These are phyloP conservation scores for Neurospora terricola DNA, from an alignment of 495 filamentous ascomycete genomes.

Conservation along the genomic window DNA sequence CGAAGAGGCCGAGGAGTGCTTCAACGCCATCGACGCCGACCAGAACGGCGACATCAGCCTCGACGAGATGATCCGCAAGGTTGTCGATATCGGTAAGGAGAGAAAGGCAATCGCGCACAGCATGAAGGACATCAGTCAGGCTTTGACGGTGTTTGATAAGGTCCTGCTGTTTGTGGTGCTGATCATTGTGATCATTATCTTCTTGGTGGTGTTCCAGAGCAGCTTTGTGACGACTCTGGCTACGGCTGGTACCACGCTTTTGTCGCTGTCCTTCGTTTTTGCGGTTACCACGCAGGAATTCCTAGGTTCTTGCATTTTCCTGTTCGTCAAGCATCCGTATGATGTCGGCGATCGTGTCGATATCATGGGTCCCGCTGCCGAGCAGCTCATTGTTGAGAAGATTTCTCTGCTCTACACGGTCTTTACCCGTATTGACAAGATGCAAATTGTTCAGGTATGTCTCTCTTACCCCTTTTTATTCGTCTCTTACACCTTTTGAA, in stretches of 20 bases:
- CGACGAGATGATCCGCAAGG: slow-evolving; percentile 88
- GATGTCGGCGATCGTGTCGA: slow-evolving; percentile 94
- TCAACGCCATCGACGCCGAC: slow-evolving; percentile 70
- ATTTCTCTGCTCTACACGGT: slow-evolving; percentile 93
- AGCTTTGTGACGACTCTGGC: slow-evolving; percentile 80
- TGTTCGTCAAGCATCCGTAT: slow-evolving; percentile 89
- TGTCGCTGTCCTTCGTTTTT: slow-evolving; percentile 92
- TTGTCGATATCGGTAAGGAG: slow-evolving; percentile 72
- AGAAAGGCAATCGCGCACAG: slow-evolving; percentile 77
- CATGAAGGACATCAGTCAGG: slow-evolving; percentile 96
- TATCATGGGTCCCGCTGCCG: slow-evolving; percentile 48
- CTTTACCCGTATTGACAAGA: slow-evolving; percentile 71
- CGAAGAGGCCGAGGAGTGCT: slow-evolving; percentile 73
- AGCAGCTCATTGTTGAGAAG: slow-evolving; percentile 76
- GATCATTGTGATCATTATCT: slow-evolving; percentile 74
- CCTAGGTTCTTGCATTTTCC: slow-evolving; percentile 90
- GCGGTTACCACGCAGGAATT: slow-evolving; percentile 86
- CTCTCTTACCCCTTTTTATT: not conserved
- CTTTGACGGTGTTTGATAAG: slow-evolving; percentile 80
- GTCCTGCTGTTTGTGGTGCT: slow-evolving; percentile 70
- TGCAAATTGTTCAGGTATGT: slow-evolving; percentile 63
- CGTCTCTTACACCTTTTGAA: no score
- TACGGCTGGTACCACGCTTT: slow-evolving; percentile 87
- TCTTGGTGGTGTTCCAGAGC: slow-evolving; percentile 78
- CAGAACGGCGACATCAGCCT: slow-evolving; percentile 87